Evolutionary conservation across 106 monocot species (phyloP).

Genomic region (Triglochin maritima): DNA sequence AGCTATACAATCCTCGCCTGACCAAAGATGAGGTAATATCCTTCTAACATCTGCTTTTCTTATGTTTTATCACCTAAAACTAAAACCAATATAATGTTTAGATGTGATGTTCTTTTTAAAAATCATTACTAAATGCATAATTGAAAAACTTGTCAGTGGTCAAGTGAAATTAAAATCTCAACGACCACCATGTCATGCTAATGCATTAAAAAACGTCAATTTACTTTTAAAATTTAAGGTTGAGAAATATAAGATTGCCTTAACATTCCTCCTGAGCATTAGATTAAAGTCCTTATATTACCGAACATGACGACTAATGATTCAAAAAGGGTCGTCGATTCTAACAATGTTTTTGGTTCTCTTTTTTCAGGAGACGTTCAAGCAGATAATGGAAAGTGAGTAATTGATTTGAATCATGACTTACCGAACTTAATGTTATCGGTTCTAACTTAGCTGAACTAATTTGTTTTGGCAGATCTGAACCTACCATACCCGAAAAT

Average conservation of each 20-base stretch:
- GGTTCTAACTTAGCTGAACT: no score
- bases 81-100: not conserved
- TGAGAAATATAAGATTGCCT: not conserved
- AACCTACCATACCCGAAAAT: conserved; percentile 68
- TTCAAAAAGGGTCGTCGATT: no score
- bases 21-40: conserved; percentile 67
- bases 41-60: not conserved
- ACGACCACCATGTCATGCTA: not conserved
- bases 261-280: not conserved
- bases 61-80: not conserved
- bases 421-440: no score
- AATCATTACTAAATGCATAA: not conserved
- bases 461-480: no score
- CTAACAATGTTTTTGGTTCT: not conserved
- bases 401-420: not conserved
- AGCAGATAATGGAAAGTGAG: conserved; percentile 82
- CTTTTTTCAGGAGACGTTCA: conserved; percentile 63
- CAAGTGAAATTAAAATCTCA: not conserved
- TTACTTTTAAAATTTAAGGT: not conserved
- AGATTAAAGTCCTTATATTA: not conserved
- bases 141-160: not conserved
- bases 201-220: not conserved
- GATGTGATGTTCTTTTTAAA: not conserved
- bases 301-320: no score
- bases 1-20: conserved; percentile 68